Conservation (phyloP, 208 protist genomes). For the Wallacemonas sp. region DNA sequence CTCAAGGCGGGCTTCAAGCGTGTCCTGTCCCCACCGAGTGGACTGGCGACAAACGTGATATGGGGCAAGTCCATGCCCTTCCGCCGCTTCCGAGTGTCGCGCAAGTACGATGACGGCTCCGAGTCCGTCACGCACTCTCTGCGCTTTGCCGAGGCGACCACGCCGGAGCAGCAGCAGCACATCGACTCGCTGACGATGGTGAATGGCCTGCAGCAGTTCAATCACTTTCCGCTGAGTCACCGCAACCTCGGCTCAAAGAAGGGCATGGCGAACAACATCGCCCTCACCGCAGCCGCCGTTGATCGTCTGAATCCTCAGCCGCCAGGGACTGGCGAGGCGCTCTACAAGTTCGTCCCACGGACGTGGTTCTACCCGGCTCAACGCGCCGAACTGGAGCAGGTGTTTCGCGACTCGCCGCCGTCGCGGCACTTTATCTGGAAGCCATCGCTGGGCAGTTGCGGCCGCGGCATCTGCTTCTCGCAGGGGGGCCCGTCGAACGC, state of each 20-base stretch:
- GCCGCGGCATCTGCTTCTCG: conserved; percentile 82
- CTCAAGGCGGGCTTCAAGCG: conserved; percentile 85
- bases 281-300: conserved; percentile 7
- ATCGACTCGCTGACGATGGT: conserved; percentile 22
- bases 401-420: conserved; percentile 34
- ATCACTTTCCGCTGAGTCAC: conserved; percentile 89
- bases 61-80: conserved; percentile 76
- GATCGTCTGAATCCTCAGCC: conserved; percentile 1
- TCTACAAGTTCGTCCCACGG: conserved; percentile 66
- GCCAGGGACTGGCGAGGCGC: background rate
- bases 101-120: background rate
- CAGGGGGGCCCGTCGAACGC: conserved; percentile 44
- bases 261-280: conserved; percentile 68
- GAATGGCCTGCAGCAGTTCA: conserved; percentile 64
- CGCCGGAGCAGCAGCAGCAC: conserved; percentile 17
- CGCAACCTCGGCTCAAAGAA: conserved; percentile 82
- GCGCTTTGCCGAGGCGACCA: background rate
- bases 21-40: conserved; percentile 10
- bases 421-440: conserved; percentile 85
- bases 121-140: background rate
- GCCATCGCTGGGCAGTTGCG: conserved; percentile 88
- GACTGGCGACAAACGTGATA: conserved; percentile 58
- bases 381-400: conserved; percentile 41
- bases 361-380: conserved; percentile 88
- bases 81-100: conserved; percentile 12